Evolutionary conservation across 2,329 filamentous ascomycete species (phyloP), one percentile per base, ranked within the genome.

Genomic region (Botrytis aclada): DNA sequence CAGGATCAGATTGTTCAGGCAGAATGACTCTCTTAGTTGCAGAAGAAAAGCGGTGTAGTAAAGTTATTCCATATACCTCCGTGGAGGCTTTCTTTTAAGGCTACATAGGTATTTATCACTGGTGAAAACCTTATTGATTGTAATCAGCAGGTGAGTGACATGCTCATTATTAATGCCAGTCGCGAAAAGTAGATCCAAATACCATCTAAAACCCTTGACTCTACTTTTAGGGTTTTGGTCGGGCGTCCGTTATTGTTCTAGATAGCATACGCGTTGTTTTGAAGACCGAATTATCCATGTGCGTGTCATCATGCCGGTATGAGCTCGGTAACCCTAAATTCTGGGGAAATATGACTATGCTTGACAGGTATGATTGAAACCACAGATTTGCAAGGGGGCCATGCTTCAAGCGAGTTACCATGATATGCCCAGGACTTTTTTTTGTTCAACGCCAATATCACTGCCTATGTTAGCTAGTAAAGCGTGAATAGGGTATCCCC

Each of bases 281-380:
- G 7, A 12, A 51, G 18, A 45, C 43, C 20, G 45, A 47, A 47
- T 2, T 3, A n/a, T n/a, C 37, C 37, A 43, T 43, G 61, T 39
- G 22, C 20, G 12, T 54, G 45, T 47, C 34, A 32, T 14, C 25
- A 61, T 45, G 16, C 37, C 67, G 66, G 66, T 32, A 69, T 32
- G 29, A 56, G 29, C 54, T 60, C 54, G 67, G 54, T 22, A 70
- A 70, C 51, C 34, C 39, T 60, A 70, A 70, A 70, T 32, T 70
- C 67, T 61, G 67, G 54, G 67, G 54, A 70, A 70, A 32, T 16
- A 63, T 20, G 2, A 41, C 5, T 43, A 63, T 37, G 18, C 61
- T 64, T 64, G 8, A 39, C 39, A 43, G 3, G n/a, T 32, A 32
- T 61, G 22, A n/a, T n/a, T 3, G 58, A 39, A 37, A 37, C 12